Conservation (phyloP, 192 early-diverging fungal genomes). For the Umbelopsis ramanniana region DNA sequence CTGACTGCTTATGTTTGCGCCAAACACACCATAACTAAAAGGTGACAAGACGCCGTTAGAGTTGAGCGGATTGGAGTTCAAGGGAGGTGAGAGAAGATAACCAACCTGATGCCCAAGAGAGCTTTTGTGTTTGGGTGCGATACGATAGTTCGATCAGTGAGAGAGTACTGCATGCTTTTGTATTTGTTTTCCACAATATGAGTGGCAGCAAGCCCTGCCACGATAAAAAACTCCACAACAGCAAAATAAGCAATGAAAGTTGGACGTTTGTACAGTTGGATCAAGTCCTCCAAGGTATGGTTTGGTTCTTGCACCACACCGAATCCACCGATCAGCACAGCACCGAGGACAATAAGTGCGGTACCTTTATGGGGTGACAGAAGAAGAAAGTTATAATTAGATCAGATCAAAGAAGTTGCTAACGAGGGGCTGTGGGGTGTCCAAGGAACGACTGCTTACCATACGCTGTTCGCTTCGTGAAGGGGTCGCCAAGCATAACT, state of each 20-base stretch:
- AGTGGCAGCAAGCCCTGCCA: constrained; percentile 50
- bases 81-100: background rate
- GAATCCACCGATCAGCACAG: constrained; percentile 71
- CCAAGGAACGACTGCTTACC: constrained; percentile 33
- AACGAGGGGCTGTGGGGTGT: background rate
- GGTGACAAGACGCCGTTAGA: background rate
- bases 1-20: constrained; percentile 77
- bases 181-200: constrained; percentile 47
- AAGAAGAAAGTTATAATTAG: background rate
- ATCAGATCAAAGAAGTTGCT: background rate
- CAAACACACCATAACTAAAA: constrained; percentile 64
- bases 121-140: background rate
- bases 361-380: constrained; percentile 64
- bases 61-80: background rate
- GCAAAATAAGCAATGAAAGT: constrained; percentile 71
- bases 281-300: constrained; percentile 70
- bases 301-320: constrained; percentile 78
- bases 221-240: constrained; percentile 54
- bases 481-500: constrained; percentile 65
- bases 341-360: constrained; percentile 67
- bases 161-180: background rate
- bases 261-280: constrained; percentile 68
- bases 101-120: background rate
- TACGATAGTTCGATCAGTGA: constrained; percentile 3
- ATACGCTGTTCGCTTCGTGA: constrained; percentile 61